phyloP scores from a whole-genome alignment of 2,329 filamentous ascomycete species.

The Alternaria sp. region DNA sequence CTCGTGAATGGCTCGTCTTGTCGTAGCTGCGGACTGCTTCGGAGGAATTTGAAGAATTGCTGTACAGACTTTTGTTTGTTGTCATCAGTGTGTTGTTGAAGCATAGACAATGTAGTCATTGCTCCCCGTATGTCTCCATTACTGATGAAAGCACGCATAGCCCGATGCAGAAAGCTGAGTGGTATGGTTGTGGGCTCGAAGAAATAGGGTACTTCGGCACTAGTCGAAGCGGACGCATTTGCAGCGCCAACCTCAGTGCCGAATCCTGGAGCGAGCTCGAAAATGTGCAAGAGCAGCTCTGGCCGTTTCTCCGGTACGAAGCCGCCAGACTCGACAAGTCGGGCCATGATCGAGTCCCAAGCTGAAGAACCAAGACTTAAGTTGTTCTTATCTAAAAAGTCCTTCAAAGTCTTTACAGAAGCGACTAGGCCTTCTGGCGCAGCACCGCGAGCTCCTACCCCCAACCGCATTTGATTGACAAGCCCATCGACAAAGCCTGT shows the following conservation, averaged over 20 bases:
- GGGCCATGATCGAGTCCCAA: conserved; percentile 59
- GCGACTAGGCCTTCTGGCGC: conserved; percentile 46
- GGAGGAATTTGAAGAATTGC: conserved; percentile 53
- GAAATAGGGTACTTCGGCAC: conserved; percentile 51
- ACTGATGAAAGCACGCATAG: conserved; percentile 52
- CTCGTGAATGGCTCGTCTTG: conserved; percentile 39
- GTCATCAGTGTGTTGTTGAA: conserved; percentile 55
- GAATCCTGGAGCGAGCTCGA: conserved; percentile 53
- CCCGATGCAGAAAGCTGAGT: conserved; percentile 55
- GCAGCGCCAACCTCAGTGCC: conserved; percentile 51
- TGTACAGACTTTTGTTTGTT: conserved; percentile 56
- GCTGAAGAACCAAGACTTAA: conserved; percentile 54
- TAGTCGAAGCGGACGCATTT: conserved; percentile 43
- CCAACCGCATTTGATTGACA: conserved; percentile 56
- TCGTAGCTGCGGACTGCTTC: conserved; percentile 22
- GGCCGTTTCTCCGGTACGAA: conserved; percentile 58
- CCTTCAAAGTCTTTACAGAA: conserved; percentile 49
- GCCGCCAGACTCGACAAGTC: conserved; percentile 60
- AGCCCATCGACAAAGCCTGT: conserved; percentile 64
- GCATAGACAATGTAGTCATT: conserved; percentile 47
- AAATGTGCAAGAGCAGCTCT: conserved; percentile 52
- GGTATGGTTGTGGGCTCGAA: conserved; percentile 56
- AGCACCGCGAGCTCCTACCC: conserved; percentile 54
- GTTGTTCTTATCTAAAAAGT: conserved; percentile 49
- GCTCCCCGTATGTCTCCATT: conserved; percentile 53